These are phyloP conservation scores for Ceratocystis albifundus DNA, from an alignment of 2,329 filamentous ascomycete genomes.

Conservation along the genomic window DNA sequence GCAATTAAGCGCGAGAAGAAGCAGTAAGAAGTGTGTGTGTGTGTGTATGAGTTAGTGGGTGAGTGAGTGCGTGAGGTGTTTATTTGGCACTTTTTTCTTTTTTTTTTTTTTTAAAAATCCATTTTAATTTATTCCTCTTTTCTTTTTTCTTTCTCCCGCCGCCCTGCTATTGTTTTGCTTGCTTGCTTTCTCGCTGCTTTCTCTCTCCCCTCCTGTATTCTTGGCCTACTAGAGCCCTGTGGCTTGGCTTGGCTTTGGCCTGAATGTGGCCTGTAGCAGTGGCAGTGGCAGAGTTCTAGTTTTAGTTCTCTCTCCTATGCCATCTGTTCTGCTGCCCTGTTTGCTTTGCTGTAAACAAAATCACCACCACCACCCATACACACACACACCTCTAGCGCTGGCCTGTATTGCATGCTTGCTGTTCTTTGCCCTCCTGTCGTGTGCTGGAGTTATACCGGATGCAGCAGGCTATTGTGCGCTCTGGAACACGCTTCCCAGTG, in stretches of 20 bases:
- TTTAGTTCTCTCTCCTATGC: neutral
- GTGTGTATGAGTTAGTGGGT: too few species aligned
- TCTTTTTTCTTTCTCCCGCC: neutral
- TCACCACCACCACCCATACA: too few species aligned
- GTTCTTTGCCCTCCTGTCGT: neutral
- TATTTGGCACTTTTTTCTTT: neutral
- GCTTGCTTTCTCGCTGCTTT: too few species aligned
- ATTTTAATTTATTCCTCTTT: neutral
- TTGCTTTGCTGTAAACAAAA: neutral
- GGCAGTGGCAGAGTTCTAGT: neutral
- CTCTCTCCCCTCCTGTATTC: too few species aligned
- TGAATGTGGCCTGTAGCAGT: neutral
- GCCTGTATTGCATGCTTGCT: too few species aligned
- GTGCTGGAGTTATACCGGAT: neutral
- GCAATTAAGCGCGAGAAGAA: neutral
- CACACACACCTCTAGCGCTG: too few species aligned
- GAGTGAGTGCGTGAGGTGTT: neutral
- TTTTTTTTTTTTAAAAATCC: neutral
- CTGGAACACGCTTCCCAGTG: neutral
- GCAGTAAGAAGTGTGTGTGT: neutral
- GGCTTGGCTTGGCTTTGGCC: conserved; percentile 7
- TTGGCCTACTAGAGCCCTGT: neutral
- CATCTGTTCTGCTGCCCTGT: neutral
- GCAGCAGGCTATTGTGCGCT: neutral
- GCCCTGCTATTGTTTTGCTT: neutral